Conservation (phyloP, 768 basidiomycete genomes). For the Tylopilus vinaceipallidus region DNA sequence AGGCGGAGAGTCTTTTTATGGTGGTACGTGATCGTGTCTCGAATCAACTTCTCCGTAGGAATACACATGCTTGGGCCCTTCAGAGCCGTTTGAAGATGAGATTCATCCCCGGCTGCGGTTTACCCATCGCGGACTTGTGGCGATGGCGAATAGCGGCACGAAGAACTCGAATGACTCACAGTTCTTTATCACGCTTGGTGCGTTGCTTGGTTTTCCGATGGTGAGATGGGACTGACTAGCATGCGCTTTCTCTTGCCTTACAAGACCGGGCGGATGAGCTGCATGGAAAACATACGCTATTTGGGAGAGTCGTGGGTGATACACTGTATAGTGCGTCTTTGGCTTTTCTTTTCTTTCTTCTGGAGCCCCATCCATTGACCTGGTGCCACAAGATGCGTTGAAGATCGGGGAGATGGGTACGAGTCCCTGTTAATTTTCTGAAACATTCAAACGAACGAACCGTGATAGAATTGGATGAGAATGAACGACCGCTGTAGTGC, state of each 20-base stretch:
- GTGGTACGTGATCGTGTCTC: constrained; percentile 48
- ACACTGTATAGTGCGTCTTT: constrained; percentile 77
- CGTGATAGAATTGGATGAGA: constrained; percentile 61
- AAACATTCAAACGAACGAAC: background rate
- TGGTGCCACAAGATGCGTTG: constrained; percentile 61
- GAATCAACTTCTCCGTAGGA: background rate
- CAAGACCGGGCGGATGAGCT: constrained; percentile 93
- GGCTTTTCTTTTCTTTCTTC: too few species aligned
- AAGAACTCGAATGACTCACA: constrained; percentile 93
- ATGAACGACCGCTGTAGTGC: constrained; percentile 80
- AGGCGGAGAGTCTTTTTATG: constrained; percentile 94
- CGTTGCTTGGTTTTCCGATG: background rate
- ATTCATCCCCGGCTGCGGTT: constrained; percentile 90
- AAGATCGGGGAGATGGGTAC: constrained; percentile 89
- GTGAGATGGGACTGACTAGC: background rate
- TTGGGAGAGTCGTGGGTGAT: constrained; percentile 86
- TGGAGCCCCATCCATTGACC: background rate
- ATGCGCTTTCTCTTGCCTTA: background rate
- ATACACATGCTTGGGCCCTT: background rate
- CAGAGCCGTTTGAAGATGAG: constrained; percentile 93
- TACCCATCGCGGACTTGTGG: constrained; percentile 86
- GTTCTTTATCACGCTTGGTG: constrained; percentile 92
- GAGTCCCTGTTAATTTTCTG: constrained; percentile 17
- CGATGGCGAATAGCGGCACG: constrained; percentile 87
- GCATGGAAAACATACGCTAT: constrained; percentile 92